Evolutionary conservation across 1,284 basidiomycete species (phyloP).

Genomic region (Moesziomyces globuligerus): DNA sequence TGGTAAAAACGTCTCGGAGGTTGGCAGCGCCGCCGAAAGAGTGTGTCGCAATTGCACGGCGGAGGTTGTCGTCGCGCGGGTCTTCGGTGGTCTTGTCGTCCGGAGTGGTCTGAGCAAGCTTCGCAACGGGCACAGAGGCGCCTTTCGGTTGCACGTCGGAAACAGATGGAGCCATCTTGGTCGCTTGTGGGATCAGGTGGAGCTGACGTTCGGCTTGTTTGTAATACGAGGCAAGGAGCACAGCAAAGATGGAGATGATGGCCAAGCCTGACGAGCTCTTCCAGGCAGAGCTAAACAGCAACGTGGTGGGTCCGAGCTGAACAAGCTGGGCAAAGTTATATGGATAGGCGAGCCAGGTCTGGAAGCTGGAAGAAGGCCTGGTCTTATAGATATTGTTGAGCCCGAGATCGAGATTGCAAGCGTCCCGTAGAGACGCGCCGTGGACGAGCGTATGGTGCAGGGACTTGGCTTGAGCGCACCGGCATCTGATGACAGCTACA

Average conservation of each 20-base stretch:
- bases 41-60: slow-evolving; percentile 48
- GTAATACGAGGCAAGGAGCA: no score
- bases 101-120: slow-evolving; percentile 38
- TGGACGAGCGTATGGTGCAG: neutral
- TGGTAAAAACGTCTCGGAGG: slow-evolving; percentile 61
- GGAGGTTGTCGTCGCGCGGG: slow-evolving; percentile 45
- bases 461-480: neutral
- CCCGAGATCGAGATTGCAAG: neutral
- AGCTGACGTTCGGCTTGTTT: neutral
- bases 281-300: neutral
- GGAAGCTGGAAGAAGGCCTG: neutral
- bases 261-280: neutral
- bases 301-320: neutral
- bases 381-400: neutral
- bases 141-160: slow-evolving; percentile 12
- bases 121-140: slow-evolving; percentile 9
- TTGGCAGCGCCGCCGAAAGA: slow-evolving; percentile 55
- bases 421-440: no score
- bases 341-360: neutral
- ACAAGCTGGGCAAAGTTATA: neutral
- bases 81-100: slow-evolving; percentile 56
- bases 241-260: neutral
- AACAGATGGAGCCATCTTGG: slow-evolving; percentile 23
- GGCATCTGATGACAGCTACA: neutral
- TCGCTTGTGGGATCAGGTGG: neutral